Evolutionary conservation across 495 filamentous ascomycete genomes (phyloP), one percentile per base, ranked within the genome.

Genomic region (Darksidea phi): DNA sequence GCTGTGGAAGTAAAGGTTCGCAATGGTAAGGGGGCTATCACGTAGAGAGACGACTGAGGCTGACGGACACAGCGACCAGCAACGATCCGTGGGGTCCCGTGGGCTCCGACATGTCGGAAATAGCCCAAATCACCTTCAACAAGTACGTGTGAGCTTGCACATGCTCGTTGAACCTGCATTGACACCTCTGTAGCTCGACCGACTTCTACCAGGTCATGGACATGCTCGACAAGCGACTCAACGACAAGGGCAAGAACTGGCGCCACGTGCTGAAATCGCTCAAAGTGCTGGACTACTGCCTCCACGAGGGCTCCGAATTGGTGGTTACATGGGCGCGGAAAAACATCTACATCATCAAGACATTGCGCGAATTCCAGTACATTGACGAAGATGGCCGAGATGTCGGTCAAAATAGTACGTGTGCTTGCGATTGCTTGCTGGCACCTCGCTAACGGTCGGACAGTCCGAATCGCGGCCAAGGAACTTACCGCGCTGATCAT

Each of bases 191-290:
- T 70, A 96, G 91, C 70, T 89, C 88, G n/a, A 91, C 86, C 71
- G 94, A 97, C 74, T 99, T 97, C 76, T 95, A 95, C 79, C 92
- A 99, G 71, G 96, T 99, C 67, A 96, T 99, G 86, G 95, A 97
- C 74, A 99, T 99, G 94, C 79, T 99, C 61, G 95, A 97, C 76
- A 97, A 97, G 80, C 88, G 95, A 60, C 79, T 99, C 67, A 99
- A 99, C 67, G 95, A 99, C 73, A 99, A 99, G 74, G 95, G 95
- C 68, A 99, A 96, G 81, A 99, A 99, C 74, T 99, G 95, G 95
- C 86, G 95, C 67, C 95, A 99, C 74, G 95, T 99, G 2, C 79
- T 99, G 54, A 99, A 99, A 77, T 94, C 92, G 25, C 77, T 99
- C 57, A 99, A 97, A 73, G 95, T 99, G 59, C 81, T 97, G 58